Conservation (phyloP, 805 yeast genomes). For the Metschnikowia reukaufii region DNA sequence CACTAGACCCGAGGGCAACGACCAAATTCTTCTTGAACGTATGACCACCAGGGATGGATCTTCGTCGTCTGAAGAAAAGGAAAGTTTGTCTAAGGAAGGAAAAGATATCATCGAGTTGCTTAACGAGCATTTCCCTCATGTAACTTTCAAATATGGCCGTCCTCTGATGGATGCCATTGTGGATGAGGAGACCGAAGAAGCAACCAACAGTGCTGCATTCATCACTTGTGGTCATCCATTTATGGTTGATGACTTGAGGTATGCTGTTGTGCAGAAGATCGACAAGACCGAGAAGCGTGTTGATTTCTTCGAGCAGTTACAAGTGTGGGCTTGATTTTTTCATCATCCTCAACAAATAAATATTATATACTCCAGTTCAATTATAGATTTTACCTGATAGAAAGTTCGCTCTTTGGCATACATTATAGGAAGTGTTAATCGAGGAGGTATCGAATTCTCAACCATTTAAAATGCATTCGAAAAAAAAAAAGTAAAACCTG, state of each 20-base stretch:
- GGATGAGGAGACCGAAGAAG: conserved; percentile 32
- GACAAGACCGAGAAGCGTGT: conserved; percentile 21
- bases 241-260: conserved; percentile 34
- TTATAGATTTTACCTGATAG: no score
- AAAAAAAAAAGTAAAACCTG: no score
- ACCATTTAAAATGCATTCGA: no score
- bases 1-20: conserved; percentile 15
- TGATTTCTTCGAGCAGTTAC: conserved; percentile 22
- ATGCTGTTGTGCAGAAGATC: conserved; percentile 18
- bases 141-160: conserved; percentile 30
- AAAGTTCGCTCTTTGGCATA: no score
- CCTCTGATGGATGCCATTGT: conserved; percentile 48
- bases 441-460: no score
- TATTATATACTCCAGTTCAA: no score
- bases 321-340: conserved; percentile 30
- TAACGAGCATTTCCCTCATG: conserved; percentile 17
- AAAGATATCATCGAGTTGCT: conserved; percentile 5
- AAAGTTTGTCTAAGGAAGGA: conserved; percentile 6
- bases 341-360: no score
- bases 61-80: conserved; percentile 8
- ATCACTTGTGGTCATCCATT: conserved; percentile 35
- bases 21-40: conserved; percentile 8
- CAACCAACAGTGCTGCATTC: conserved; percentile 42
- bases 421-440: no score
- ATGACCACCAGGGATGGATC: conserved; percentile 10